phyloP scores from a whole-genome alignment of 345 rosid species.

The Ceriops decandra region DNA sequence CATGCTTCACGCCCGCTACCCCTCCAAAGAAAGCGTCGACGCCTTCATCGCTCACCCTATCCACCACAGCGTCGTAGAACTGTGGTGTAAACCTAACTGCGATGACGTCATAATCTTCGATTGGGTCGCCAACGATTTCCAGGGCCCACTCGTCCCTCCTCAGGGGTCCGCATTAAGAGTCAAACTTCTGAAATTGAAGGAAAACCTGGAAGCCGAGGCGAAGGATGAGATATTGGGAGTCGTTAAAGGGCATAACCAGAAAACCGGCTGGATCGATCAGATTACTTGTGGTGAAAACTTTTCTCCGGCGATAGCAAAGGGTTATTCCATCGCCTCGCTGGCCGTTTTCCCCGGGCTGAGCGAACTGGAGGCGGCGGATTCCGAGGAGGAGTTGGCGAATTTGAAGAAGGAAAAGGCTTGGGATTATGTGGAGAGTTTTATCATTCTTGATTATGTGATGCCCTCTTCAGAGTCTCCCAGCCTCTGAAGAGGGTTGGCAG shows the following conservation, averaged over 20 bases:
- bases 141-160: constrained; percentile 21
- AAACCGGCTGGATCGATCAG: constrained; percentile 37
- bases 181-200: constrained; percentile 53
- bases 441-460: constrained; percentile 51
- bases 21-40: constrained; percentile 49
- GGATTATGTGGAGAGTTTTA: constrained; percentile 49
- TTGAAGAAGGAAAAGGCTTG: constrained; percentile 48
- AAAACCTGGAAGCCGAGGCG: constrained; percentile 27
- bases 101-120: constrained; percentile 83
- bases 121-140: constrained; percentile 49
- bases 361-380: constrained; percentile 43
- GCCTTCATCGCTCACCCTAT: constrained; percentile 56
- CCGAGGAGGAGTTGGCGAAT: constrained; percentile 37
- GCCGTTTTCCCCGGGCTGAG: constrained; percentile 43
- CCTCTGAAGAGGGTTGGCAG: constrained; percentile 10
- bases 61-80: constrained; percentile 55
- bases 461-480: constrained; percentile 30
- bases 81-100: constrained; percentile 51
- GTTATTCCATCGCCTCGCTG: constrained; percentile 56
- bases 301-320: constrained; percentile 66
- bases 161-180: constrained; percentile 42
- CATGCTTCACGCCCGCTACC: constrained; percentile 82
- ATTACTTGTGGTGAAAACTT: constrained; percentile 68
- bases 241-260: constrained; percentile 41
- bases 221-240: constrained; percentile 50